Percentiles rank a stretch among this genome's conserved stretches.
phyloP scores from a whole-genome alignment of 2,329 filamentous ascomycete species.

The Aspergillus japonicus region DNA sequence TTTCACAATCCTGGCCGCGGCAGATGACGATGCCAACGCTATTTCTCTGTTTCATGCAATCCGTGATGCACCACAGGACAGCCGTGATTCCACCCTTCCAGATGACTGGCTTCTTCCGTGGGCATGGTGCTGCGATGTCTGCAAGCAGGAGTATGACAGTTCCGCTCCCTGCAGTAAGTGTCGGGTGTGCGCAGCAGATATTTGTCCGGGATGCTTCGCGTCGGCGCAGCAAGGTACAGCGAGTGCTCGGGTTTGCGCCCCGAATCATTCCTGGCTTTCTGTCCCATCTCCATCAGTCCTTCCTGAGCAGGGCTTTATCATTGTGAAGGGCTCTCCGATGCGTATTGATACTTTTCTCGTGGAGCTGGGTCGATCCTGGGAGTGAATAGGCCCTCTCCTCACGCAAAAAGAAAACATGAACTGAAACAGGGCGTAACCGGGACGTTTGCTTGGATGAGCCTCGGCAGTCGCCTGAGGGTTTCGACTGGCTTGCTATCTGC shows the following conservation, averaged over 20 bases:
- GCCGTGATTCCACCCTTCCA: neutral
- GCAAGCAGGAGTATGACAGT: neutral
- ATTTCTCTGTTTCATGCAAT: neutral
- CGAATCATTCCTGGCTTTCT: neutral
- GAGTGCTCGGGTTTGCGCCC: neutral
- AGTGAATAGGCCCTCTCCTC: neutral
- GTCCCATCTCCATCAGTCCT: neutral
- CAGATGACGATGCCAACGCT: neutral
- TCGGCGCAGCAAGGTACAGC: neutral
- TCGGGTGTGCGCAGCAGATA: neutral
- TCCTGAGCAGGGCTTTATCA: neutral
- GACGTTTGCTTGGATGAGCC: no score
- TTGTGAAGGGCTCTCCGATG: neutral
- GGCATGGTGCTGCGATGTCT: neutral
- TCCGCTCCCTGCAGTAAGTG: neutral
- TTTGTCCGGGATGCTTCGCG: neutral
- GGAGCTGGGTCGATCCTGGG: neutral
- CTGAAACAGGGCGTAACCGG: no score
- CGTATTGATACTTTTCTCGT: neutral
- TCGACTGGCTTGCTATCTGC: no score
- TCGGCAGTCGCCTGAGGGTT: no score
- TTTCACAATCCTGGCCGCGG: neutral
- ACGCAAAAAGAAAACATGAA: no score
- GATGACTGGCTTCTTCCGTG: neutral
- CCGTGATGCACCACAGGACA: neutral